phyloP scores from a whole-genome alignment of 78 protist genomes.

The Bodo saltans region DNA sequence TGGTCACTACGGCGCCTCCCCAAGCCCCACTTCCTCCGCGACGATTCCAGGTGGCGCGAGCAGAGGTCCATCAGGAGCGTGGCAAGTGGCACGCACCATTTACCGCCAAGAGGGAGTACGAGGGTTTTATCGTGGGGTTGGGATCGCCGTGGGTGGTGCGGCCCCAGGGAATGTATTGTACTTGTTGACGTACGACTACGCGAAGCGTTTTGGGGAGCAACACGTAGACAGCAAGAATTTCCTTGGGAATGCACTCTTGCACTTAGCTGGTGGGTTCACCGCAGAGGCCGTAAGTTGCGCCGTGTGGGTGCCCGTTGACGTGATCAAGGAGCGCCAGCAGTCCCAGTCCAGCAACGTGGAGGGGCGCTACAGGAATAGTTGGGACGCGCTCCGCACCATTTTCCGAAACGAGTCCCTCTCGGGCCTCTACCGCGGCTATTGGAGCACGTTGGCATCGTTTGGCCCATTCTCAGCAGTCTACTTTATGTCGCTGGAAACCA shows the following conservation, averaged over 20 bases:
- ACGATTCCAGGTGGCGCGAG: too few species aligned
- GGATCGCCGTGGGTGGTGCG: constrained; percentile 6
- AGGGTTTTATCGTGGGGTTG: constrained; percentile 15
- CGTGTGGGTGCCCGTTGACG: constrained; percentile 52
- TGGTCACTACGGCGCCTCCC: too few species aligned
- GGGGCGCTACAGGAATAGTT: neutral
- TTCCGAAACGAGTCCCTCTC: neutral
- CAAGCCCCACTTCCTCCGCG: too few species aligned
- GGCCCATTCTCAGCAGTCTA: constrained; percentile 28
- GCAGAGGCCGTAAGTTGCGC: constrained; percentile 36
- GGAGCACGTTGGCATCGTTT: neutral
- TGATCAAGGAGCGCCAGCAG: constrained; percentile 44
- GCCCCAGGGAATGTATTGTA: neutral
- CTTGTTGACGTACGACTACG: neutral
- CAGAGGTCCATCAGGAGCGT: neutral
- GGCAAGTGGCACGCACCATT: neutral
- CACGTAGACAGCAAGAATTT: too few species aligned
- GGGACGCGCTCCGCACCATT: neutral
- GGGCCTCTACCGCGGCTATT: constrained; percentile 20
- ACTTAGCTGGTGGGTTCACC: constrained; percentile 22
- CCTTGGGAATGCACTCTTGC: neutral
- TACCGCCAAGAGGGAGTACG: neutral
- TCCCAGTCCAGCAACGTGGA: neutral
- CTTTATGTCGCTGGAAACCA: neutral
- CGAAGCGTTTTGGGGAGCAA: neutral